Base-by-base conservation (phyloP, 1,139 yeast species). In the Blastobotrys capitulatus region DNA sequence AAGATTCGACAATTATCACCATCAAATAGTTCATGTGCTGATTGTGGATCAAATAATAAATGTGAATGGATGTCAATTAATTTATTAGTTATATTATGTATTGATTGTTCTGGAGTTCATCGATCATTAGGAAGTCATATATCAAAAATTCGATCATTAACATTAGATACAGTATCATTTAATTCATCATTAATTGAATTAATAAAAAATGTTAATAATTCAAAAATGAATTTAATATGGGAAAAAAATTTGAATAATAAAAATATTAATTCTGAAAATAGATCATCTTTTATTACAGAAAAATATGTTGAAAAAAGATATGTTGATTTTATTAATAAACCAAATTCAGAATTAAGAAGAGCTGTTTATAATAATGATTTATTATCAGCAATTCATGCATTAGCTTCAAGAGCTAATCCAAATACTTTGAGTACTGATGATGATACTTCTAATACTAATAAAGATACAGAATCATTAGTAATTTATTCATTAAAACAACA, bases 61-160 rank as follows among this genome's bases (percentile, higher is more conserved):
- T 95, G 87, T 9, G 97, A 89, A 60, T 90, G 97, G 97, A 78
- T 90, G 5, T 86, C 96, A 0, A 73, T 88, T 54, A 90, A 86
- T 60, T 69, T 84, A 46, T 69, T 88, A 51, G 80, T 82, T 22
- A 79, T 85, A 10, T 73, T 90, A 38, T 90, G 97, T 66, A 82
- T 88, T 38, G 82, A 83, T 44, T 90, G 97, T 61, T 83, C 96
- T 0, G 79, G 79, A 1, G 73, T 76, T 0, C 97, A 90, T 66
- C 77, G 94, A 55, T 78, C 86, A 32, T 69, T 90, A 53, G 95
- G 95, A 0, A 69, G 83, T 0, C 85, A 82, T 55, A 72, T 87
- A 5, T 83, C 95, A 20, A 78, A 78, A 56, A 85, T 89, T 6
- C 80, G 94, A 55, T 86, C 96, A 0, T 70, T 92, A 55, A 83